Conservation (phyloP, 176 grass and related monocot species). For the Paspalum vaginatum region DNA sequence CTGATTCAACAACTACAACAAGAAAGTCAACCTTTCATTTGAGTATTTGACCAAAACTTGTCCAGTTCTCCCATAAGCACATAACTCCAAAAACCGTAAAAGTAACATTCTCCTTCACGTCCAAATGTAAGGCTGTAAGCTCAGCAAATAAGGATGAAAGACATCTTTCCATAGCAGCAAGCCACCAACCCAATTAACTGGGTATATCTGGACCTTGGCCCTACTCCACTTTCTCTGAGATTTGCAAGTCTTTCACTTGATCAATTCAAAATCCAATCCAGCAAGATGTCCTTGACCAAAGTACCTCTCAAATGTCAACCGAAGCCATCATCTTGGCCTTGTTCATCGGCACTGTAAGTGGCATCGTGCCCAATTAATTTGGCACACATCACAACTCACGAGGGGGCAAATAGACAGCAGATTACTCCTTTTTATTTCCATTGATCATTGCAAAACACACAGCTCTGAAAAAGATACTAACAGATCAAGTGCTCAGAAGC, state of each 20-base stretch:
- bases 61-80: background rate
- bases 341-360: background rate
- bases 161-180: slow-evolving; percentile 5
- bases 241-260: slow-evolving; percentile 19
- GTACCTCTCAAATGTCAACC: background rate
- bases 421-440: slow-evolving; percentile 1
- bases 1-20: background rate
- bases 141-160: background rate
- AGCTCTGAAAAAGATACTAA: background rate
- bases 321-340: slow-evolving; percentile 21
- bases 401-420: background rate
- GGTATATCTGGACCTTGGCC: slow-evolving; percentile 8
- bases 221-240: slow-evolving; percentile 31
- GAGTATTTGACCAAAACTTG: background rate
- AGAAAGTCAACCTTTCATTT: slow-evolving; percentile 5
- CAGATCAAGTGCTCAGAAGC: background rate
- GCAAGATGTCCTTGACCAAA: slow-evolving; percentile 26
- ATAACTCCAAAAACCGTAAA: background rate
- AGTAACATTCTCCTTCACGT: background rate
- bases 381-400: background rate
- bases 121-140: slow-evolving; percentile 3
- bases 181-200: slow-evolving; percentile 29
- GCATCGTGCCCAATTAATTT: slow-evolving; percentile 21
- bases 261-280: slow-evolving; percentile 23
- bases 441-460: background rate